Evolutionary conservation across 192 early-diverging fungal genomes (phyloP).

Genomic region (Backusella psychrophila): DNA sequence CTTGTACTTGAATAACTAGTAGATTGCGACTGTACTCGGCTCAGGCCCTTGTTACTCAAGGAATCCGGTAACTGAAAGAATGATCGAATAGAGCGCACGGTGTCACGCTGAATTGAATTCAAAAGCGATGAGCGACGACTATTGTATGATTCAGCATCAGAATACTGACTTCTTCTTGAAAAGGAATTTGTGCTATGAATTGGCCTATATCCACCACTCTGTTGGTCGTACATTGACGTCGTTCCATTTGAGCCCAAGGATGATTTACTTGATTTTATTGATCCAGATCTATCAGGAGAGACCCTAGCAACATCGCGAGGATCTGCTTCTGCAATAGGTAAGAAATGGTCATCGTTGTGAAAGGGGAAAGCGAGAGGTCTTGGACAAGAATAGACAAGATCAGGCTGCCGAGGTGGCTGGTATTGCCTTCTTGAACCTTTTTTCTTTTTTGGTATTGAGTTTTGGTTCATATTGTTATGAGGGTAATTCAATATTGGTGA

Average conservation of each 20-base stretch:
- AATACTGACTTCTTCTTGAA: not conserved
- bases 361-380: slow-evolving; percentile 40
- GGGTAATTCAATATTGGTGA: not conserved
- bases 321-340: slow-evolving; percentile 35
- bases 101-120: slow-evolving; percentile 23
- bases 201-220: not conserved
- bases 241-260: not conserved
- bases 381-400: slow-evolving; percentile 33
- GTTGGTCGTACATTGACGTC: not conserved
- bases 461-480: not conserved
- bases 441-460: slow-evolving; percentile 11
- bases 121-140: slow-evolving; percentile 15
- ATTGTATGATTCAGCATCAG: not conserved
- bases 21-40: slow-evolving; percentile 7
- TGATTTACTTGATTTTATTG: slow-evolving; percentile 6
- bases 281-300: slow-evolving; percentile 7
- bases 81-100: slow-evolving; percentile 29
- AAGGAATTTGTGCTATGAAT: not conserved
- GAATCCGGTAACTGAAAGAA: slow-evolving; percentile 22
- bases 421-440: not conserved
- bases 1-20: slow-evolving; percentile 12
- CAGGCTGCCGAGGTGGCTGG: slow-evolving; percentile 21
- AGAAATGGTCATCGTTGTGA: slow-evolving; percentile 38
- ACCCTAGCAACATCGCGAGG: slow-evolving; percentile 26
- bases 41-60: slow-evolving; percentile 14